Conservation (phyloP, 1,284 basidiomycete species). For the Apiotrichum brassicae region DNA sequence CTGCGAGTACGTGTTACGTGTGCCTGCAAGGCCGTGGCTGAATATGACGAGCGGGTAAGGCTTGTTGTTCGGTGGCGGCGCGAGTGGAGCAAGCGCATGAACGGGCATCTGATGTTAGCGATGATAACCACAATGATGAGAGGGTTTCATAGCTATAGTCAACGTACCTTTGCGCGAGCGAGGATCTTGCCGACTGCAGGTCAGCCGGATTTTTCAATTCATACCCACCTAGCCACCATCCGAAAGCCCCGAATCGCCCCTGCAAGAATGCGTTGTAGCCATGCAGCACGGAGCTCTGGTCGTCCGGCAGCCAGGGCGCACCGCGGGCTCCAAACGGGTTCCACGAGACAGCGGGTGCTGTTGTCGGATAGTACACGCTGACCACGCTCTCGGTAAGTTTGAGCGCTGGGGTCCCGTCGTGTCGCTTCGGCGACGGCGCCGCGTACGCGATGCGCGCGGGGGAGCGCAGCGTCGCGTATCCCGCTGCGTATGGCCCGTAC, state of each 20-base stretch:
- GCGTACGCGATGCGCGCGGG: neutral
- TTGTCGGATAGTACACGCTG: slow-evolving; percentile 1
- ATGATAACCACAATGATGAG: neutral
- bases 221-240: neutral
- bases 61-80: neutral
- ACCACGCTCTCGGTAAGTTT: neutral
- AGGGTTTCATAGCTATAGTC: neutral
- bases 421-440: neutral
- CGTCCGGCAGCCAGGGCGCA: slow-evolving; percentile 1
- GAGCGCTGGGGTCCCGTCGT: neutral
- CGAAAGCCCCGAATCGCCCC: neutral
- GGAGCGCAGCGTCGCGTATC: neutral
- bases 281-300: neutral
- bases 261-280: neutral
- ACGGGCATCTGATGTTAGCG: slow-evolving; percentile 1
- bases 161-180: neutral
- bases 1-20: slow-evolving; percentile 60
- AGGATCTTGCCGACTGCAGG: neutral
- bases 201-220: too few relatives aligned
- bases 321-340: neutral
- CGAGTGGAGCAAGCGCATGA: neutral
- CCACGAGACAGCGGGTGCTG: neutral
- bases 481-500: neutral
- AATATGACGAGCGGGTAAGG: slow-evolving; percentile 68
- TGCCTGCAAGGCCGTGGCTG: slow-evolving; percentile 74